Evolutionary conservation across 805 yeast genomes (phyloP), one percentile per base, ranked within the genome.

Genomic region (Wickerhamomyces bisporus): DNA sequence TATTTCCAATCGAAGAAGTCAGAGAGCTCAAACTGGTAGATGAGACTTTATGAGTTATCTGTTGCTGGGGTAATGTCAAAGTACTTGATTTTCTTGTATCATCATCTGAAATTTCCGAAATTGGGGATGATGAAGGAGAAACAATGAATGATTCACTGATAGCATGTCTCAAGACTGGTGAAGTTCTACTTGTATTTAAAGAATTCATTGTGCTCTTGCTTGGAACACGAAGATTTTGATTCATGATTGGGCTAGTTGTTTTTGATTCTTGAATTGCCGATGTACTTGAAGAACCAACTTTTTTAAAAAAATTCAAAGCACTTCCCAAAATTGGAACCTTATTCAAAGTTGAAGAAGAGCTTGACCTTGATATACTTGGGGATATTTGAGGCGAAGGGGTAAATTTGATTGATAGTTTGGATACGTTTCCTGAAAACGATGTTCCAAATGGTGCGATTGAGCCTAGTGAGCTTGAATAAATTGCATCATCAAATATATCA

Each of bases 401-500:
- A 26, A 21, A 15, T 13, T n/a, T 10, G 8, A 21, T 12, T 14
- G 26, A 11, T 9, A 12, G 19, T 19, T 36, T 19, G 17, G 13
- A 14, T 15, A 16, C 6, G 17, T 20, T 17, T 6, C 6, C 25
- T 8, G 44, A 29, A 21, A 40, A 32, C 10, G 49, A 41, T 11
- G 31, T 21, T 12, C 39, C 34, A 3, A 43, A 34, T 11, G 41
- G 24, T 4, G 34, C 16, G 3, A 15, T 12, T 9, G 46, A 30
- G 3, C 45, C 48, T 24, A 39, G 21, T 5, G 54, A 47, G 6
- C 49, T 43, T 3, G 56, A 45, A 54, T 79, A 79, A 24, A 77
- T 68, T 1, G 83, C 79, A 48, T 80, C 86, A 55, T 80, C 86
- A 35, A 79, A 68, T 3, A 80, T 68, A 45, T 80, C 86, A 54